phyloP scores from a whole-genome alignment of 805 yeast species.

The Zygosaccharomyces bisporus region DNA sequence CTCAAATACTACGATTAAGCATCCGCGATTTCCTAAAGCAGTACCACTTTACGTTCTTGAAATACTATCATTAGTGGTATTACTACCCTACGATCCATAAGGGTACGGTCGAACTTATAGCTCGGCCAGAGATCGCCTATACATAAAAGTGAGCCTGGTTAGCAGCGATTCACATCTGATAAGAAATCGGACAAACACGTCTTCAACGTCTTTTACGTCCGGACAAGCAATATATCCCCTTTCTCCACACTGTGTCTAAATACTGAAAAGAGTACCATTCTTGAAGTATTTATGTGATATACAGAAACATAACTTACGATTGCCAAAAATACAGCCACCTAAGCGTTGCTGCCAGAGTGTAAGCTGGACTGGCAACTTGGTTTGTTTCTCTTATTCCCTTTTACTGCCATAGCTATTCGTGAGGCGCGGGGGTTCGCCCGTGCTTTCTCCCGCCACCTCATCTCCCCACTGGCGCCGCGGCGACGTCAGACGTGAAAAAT shows the following conservation, averaged over 20 bases:
- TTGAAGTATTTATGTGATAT: not conserved
- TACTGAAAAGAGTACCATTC: not conserved
- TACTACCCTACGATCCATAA: too few species aligned
- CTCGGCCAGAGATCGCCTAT: too few species aligned
- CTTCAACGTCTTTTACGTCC: not conserved
- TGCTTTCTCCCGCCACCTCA: not conserved
- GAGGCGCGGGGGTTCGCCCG: not conserved
- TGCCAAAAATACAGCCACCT: too few species aligned
- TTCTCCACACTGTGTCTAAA: not conserved
- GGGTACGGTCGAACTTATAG: too few species aligned
- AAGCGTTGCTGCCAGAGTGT: too few species aligned
- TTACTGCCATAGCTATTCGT: not conserved
- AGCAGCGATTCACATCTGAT: not conserved
- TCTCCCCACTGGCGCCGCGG: conserved; percentile 1
- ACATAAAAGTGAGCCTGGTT: too few species aligned
- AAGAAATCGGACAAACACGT: not conserved
- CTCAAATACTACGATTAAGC: too few species aligned
- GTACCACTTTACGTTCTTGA: too few species aligned
- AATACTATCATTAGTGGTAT: too few species aligned
- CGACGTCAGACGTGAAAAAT: conserved; percentile 7
- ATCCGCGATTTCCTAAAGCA: too few species aligned
- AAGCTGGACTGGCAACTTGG: too few species aligned
- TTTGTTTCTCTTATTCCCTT: too few species aligned
- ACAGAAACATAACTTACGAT: not conserved
- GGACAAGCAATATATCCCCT: not conserved